Base-by-base conservation (phyloP, 2,329 filamentous ascomycete genomes). In the Alternaria viburni region DNA sequence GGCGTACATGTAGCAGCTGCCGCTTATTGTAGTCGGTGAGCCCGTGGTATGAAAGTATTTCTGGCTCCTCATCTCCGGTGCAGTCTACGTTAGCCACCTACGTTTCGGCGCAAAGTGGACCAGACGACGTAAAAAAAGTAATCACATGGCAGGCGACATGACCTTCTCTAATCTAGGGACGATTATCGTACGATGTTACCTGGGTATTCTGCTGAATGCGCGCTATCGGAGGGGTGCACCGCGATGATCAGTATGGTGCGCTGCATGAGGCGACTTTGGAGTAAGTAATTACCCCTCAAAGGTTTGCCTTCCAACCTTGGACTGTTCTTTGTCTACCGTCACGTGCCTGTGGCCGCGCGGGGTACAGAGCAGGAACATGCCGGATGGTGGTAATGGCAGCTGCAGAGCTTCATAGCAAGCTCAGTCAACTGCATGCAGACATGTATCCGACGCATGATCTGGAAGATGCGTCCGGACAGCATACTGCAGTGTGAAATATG, bases 1-100 rank as follows among this genome's bases (percentile, higher is more conserved):
- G 61, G 41, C 66, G 46, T 26, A 65, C 57, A 60, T 70, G 69
- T 66, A 58, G 64, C 62, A 67, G 46, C 56, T 28, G 47, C 36
- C 55, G 43, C 50, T 26, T 54, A 46, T 57, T 41, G 59, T 56
- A 50, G 63, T 61, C 61, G 54, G 62, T 56, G 58, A 62, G 46
- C 58, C 65, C 57, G 63, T 56, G 45, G 57, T 43, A 43, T 26
- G 8, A 12, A 55, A 5, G 52, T 58, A 51, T 66, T 57, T 64
- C 43, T 41, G 49, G 56, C 43, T 56, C 28, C 30, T 60, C 44
- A 47, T 61, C 28, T 43, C 46, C 46, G 54, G 59, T 21, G 17
- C 36, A 50, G 15, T 50, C 49, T 25, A 56, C 26, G 15, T 45
- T 28, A 45, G 59, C 60, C 44, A 59, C 19, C 50, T 10, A 41